A percentile compares a stretch with the other conserved stretches of the same genome.
phyloP scores from a whole-genome alignment of 2,329 filamentous ascomycete species.

The Epichloe hybrida region DNA sequence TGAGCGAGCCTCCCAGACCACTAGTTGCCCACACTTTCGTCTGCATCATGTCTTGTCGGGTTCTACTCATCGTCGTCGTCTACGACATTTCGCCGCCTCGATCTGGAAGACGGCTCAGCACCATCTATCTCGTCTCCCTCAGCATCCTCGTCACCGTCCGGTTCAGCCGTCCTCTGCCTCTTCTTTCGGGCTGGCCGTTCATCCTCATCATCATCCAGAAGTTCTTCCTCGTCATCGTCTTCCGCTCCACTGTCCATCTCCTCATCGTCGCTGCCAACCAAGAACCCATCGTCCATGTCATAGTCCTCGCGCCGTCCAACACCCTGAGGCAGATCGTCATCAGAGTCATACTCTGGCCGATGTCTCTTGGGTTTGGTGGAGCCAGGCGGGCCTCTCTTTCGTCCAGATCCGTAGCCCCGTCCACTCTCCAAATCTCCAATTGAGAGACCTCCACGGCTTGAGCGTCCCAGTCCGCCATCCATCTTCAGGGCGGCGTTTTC shows the following conservation, averaged over 20 bases:
- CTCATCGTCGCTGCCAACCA: constrained; percentile 64
- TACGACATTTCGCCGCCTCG: constrained; percentile 41
- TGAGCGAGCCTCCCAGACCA: background rate
- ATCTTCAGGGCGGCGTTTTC: constrained; percentile 55
- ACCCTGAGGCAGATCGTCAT: constrained; percentile 54
- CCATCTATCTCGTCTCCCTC: constrained; percentile 41
- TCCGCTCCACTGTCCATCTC: constrained; percentile 48
- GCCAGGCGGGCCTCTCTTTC: constrained; percentile 40
- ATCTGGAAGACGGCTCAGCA: constrained; percentile 27
- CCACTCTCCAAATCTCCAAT: constrained; percentile 57
- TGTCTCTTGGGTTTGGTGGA: constrained; percentile 37
- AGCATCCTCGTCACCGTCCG: constrained; percentile 35
- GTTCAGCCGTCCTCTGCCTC: constrained; percentile 36
- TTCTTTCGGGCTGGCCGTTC: constrained; percentile 33
- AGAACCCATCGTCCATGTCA: constrained; percentile 66
- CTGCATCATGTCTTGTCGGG: background rate
- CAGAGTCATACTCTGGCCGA: constrained; percentile 59
- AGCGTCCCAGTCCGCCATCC: constrained; percentile 39
- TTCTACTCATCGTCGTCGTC: constrained; percentile 30
- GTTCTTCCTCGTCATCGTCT: constrained; percentile 50
- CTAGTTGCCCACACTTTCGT: background rate
- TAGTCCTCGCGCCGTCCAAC: constrained; percentile 58
- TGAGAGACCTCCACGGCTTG: constrained; percentile 45
- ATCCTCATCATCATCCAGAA: constrained; percentile 40
- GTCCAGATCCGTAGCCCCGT: constrained; percentile 33